These are phyloP conservation scores for Colletotrichum navitas DNA, from an alignment of 2,329 filamentous ascomycete species.

Conservation along the genomic window DNA sequence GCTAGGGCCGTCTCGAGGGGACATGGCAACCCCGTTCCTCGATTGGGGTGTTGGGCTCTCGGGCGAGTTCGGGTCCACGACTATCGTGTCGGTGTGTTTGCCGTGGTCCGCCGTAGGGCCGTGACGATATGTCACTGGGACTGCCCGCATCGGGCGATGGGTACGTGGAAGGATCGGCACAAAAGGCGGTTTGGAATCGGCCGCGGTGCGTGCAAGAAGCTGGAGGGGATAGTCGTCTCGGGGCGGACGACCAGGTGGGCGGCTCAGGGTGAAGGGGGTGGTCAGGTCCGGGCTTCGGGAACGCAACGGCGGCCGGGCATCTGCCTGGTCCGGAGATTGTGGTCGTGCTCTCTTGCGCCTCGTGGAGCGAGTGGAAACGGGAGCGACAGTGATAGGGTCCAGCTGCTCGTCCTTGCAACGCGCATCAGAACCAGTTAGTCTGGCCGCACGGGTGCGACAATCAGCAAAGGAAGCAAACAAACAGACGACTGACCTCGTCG, in stretches of 20 bases:
- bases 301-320: not conserved
- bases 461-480: not conserved
- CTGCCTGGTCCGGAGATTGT: not conserved
- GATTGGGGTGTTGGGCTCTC: not conserved
- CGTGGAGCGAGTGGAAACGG: not conserved
- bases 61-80: not conserved
- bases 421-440: not conserved
- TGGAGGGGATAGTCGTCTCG: not conserved
- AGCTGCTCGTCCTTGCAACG: not conserved
- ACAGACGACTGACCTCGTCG: not conserved
- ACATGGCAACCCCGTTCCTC: not conserved
- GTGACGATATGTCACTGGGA: not conserved
- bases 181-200: too few species aligned
- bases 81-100: not conserved
- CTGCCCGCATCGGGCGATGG: not conserved
- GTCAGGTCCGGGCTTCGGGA: not conserved
- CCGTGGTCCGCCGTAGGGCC: too few species aligned
- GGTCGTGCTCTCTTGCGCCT: not conserved
- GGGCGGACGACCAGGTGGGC: not conserved
- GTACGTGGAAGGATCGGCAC: not conserved
- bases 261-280: not conserved
- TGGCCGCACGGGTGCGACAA: not conserved
- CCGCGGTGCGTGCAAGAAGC: not conserved
- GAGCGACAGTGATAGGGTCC: not conserved
- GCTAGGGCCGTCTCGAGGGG: not conserved